These are phyloP conservation scores for Aspergillus texensis DNA, from an alignment of 2,329 filamentous ascomycete genomes.

Conservation along the genomic window DNA sequence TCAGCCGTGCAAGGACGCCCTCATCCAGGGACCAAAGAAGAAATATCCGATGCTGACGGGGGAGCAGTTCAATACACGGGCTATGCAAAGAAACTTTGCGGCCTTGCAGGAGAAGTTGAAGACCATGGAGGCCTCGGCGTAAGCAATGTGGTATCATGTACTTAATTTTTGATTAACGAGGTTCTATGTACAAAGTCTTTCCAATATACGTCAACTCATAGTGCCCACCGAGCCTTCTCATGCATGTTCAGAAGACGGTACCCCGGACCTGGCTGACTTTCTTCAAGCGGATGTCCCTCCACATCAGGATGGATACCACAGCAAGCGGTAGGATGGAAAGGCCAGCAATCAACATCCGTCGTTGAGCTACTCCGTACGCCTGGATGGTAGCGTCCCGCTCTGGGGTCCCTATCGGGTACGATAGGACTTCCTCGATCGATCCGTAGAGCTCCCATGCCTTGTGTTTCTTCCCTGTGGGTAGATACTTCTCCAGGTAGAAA, in stretches of 20 bases:
- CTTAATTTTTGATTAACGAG: neutral
- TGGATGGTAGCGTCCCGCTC: conserved; percentile 48
- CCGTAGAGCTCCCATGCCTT: conserved; percentile 22
- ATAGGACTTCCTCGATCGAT: conserved; percentile 17
- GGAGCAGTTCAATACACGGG: conserved; percentile 60
- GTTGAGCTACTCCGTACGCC: conserved; percentile 53
- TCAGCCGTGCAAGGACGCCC: conserved; percentile 60
- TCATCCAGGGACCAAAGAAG: conserved; percentile 62
- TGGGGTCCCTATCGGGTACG: conserved; percentile 45
- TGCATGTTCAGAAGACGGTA: conserved; percentile 7
- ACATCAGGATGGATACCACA: conserved; percentile 6
- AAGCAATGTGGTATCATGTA: neutral
- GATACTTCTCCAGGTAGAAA: conserved; percentile 15
- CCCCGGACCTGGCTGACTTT: conserved; percentile 12
- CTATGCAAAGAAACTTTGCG: conserved; percentile 60
- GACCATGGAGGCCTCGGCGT: conserved; percentile 14
- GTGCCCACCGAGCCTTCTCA: neutral
- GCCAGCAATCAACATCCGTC: conserved; percentile 44
- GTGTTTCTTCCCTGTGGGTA: conserved; percentile 20
- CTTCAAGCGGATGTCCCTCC: conserved; percentile 12
- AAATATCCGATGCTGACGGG: conserved; percentile 66
- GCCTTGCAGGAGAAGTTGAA: conserved; percentile 54
- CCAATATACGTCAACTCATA: neutral
- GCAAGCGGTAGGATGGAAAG: conserved; percentile 8
- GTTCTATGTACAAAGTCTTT: neutral